Base-by-base conservation (phyloP, 2,329 filamentous ascomycete species). In the Orbilia ellipsospora region DNA sequence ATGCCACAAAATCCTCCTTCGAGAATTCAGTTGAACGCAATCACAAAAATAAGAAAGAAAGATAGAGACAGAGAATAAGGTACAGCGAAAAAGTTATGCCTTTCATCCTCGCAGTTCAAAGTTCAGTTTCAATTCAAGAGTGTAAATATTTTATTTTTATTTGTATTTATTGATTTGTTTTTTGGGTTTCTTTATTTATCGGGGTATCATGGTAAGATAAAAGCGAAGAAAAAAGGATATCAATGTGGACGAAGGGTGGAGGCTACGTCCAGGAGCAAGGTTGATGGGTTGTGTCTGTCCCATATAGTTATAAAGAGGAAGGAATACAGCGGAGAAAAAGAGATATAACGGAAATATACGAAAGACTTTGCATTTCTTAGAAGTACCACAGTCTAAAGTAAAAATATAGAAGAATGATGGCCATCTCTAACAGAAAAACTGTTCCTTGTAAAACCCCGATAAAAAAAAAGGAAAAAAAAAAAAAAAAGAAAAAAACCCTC, bases 321-420 rank as follows among this genome's bases (percentile, higher is more conserved):
- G 8, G 40, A 16, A 51, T 36, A n/a, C 59, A 16, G 16, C 42
- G 42, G 10, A 57, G 48, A 42, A 20, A 20, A 23, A 42, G 23
- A 54, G 42, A 48, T 54, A 57, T 57, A 74, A 60, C 44, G 44
- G 67, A 42, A 67, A 70, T 55, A 67, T 74, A 74, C 63, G 70
- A 57, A 67, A 67, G 51, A 10, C 20, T 31, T 74, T 62, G 61
- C 26, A 74, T 68, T 74, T 74, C 70, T 67, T 74, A 74, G 70
- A 61, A 48, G 59, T 66, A 67, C 55, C 42, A 45, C 54, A 62
- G 70, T 74, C 70, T 74, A 74, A 59, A 59, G 36, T 65, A 42
- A 40, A 73, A 62, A 51, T 67, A 59, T 73, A 73, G 69, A 73
- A 40, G 54, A 57, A 42, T 57, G 54, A 67, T 73, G 62, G 66